Conservation (phyloP, 352 stramenopile species). For the Globisporangium polare region DNA sequence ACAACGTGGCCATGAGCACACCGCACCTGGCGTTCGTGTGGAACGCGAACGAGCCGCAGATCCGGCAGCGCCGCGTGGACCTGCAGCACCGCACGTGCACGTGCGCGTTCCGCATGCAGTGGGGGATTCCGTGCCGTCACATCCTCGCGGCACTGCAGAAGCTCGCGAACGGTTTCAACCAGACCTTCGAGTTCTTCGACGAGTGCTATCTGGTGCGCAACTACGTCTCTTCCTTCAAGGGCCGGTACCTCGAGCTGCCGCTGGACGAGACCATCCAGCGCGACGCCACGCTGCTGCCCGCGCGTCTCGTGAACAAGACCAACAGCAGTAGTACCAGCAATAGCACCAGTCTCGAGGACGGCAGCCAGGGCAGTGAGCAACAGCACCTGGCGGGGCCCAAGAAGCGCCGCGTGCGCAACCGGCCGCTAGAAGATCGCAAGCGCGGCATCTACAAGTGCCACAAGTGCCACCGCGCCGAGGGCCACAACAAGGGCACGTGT, state of each 20-base stretch:
- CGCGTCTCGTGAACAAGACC: constrained; percentile 21
- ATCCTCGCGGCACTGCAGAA: constrained; percentile 38
- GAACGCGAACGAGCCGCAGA: constrained; percentile 33
- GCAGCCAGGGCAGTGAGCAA: neutral
- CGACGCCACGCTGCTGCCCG: constrained; percentile 28
- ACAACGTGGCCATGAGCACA: constrained; percentile 43
- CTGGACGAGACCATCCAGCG: constrained; percentile 29
- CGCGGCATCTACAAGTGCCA: constrained; percentile 50
- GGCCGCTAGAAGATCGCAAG: constrained; percentile 32
- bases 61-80: constrained; percentile 42
- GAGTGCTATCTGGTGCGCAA: constrained; percentile 46
- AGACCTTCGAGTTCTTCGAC: constrained; percentile 42
- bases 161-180: constrained; percentile 20
- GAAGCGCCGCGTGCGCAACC: constrained; percentile 31
- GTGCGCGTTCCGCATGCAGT: constrained; percentile 34
- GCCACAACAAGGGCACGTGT: constrained; percentile 51
- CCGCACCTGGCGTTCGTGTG: constrained; percentile 46
- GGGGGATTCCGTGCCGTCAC: constrained; percentile 41
- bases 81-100: constrained; percentile 47
- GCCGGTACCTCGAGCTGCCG: constrained; percentile 34
- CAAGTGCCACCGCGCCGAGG: constrained; percentile 40
- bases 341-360: neutral
- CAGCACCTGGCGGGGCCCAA: constrained; percentile 10
- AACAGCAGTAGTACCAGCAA: neutral
- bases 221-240: constrained; percentile 37